Evolutionary conservation across 1,284 basidiomycete species (phyloP).

Genomic region (Sporisorium scitamineum): DNA sequence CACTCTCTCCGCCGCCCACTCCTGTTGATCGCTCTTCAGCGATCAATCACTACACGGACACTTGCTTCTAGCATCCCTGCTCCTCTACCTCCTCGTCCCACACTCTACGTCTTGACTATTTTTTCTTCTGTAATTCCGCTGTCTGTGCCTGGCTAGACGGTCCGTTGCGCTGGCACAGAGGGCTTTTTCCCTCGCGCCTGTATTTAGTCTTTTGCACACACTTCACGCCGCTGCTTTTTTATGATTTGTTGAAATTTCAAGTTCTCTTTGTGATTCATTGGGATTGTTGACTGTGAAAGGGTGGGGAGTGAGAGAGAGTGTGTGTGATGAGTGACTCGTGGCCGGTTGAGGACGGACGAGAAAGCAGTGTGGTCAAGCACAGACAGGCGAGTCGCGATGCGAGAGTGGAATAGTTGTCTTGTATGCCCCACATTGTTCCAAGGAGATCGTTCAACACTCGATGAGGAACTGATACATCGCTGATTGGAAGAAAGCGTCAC

Average conservation of each 20-base stretch:
- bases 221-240: not conserved
- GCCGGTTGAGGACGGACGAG: no score
- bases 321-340: no score
- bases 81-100: not conserved
- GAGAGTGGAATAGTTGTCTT: no score
- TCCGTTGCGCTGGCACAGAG: not conserved
- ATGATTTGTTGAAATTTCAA: conserved; percentile 6
- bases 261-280: not conserved
- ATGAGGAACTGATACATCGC: no score
- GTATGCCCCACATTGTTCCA: no score
- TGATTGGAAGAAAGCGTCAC: no score
- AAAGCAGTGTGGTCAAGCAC: no score
- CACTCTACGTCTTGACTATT: not conserved
- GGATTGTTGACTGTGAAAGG: no score
- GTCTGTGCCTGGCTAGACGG: not conserved
- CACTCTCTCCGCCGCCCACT: not conserved
- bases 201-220: conserved; percentile 1
- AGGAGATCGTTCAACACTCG: no score
- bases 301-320: no score
- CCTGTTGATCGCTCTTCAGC: not conserved
- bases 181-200: not conserved
- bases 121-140: not conserved
- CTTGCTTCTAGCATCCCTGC: not conserved
- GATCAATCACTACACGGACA: conserved; percentile 1
- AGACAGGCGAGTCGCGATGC: no score